Percentiles rank a stretch among this genome's conserved stretches.
phyloP scores from a whole-genome alignment of 192 early-diverging fungal genomes.

The Entrophospora sp. region DNA sequence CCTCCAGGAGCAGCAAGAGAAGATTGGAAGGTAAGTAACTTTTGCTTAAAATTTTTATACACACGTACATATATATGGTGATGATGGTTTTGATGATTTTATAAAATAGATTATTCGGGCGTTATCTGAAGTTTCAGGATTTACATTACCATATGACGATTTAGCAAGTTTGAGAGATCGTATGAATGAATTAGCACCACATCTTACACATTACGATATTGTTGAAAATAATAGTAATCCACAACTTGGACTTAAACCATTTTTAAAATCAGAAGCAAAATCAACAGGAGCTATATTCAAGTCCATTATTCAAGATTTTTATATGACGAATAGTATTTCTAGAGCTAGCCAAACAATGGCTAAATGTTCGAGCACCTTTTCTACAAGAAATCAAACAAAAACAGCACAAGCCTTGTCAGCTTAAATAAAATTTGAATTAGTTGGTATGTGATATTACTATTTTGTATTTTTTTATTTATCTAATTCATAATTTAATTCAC shows the following conservation, averaged over 20 bases:
- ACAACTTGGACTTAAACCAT: slow-evolving; percentile 53
- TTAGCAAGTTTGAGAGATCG: slow-evolving; percentile 71
- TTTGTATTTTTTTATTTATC: no score
- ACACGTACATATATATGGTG: not conserved
- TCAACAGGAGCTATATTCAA: slow-evolving; percentile 39
- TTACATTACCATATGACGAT: slow-evolving; percentile 86
- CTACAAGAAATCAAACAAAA: no score
- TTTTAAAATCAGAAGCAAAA: slow-evolving; percentile 31
- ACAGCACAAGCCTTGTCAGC: no score
- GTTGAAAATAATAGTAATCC: slow-evolving; percentile 50
- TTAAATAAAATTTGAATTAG: no score
- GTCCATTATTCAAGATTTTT: slow-evolving; percentile 77
- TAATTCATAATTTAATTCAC: no score
- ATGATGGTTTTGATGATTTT: not conserved
- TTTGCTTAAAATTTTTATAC: not conserved
- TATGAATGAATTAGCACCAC: slow-evolving; percentile 79
- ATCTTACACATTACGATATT: slow-evolving; percentile 66
- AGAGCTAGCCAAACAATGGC: slow-evolving; percentile 94
- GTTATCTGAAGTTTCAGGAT: slow-evolving; percentile 82
- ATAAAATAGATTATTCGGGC: slow-evolving; percentile 79
- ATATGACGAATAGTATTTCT: slow-evolving; percentile 91
- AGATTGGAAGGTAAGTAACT: slow-evolving; percentile 75
- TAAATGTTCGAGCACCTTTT: slow-evolving; percentile 65
- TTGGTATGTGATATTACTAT: no score
- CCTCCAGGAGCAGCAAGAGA: slow-evolving; percentile 86